These are phyloP conservation scores for Sergeia podlipaevii DNA, from an alignment of 208 protist species.

Conservation along the genomic window DNA sequence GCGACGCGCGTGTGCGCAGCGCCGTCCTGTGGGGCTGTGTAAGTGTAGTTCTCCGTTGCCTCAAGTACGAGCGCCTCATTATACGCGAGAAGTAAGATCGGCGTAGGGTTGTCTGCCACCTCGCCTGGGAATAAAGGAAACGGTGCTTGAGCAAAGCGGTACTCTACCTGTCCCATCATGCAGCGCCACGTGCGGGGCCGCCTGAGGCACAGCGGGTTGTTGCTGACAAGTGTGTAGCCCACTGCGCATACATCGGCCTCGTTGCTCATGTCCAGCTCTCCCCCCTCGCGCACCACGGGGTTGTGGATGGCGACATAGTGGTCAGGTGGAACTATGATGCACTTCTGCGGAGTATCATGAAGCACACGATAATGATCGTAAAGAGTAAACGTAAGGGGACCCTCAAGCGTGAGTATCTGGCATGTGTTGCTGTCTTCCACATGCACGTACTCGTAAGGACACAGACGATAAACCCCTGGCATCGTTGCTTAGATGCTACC, in stretches of 20 bases:
- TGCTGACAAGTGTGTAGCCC: not conserved
- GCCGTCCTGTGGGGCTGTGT: not conserved
- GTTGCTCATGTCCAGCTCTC: conserved; percentile 2
- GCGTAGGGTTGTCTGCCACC: conserved; percentile 17
- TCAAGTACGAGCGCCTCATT: conserved; percentile 57
- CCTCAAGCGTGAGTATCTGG: conserved; percentile 72
- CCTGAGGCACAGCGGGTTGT: not conserved
- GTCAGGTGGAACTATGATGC: conserved; percentile 76
- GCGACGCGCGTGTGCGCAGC: not conserved
- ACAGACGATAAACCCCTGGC: conserved; percentile 44
- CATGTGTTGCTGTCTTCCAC: conserved; percentile 83
- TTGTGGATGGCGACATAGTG: conserved; percentile 89
- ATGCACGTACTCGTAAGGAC: conserved; percentile 78
- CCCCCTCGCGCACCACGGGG: conserved; percentile 45
- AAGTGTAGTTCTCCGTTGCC: conserved; percentile 12
- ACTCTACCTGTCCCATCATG: conserved; percentile 69
- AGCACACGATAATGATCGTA: conserved; percentile 60
- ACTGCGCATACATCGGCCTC: not conserved
- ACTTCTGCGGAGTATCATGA: conserved; percentile 25
- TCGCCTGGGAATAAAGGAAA: conserved; percentile 93
- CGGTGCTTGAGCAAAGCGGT: conserved; percentile 70
- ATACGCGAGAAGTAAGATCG: conserved; percentile 53
- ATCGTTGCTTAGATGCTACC: no score
- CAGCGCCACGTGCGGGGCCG: conserved; percentile 3
- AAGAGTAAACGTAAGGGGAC: conserved; percentile 83